phyloP scores from a whole-genome alignment of 192 early-diverging fungal species.

The Thoreauomyces humboldtii region DNA sequence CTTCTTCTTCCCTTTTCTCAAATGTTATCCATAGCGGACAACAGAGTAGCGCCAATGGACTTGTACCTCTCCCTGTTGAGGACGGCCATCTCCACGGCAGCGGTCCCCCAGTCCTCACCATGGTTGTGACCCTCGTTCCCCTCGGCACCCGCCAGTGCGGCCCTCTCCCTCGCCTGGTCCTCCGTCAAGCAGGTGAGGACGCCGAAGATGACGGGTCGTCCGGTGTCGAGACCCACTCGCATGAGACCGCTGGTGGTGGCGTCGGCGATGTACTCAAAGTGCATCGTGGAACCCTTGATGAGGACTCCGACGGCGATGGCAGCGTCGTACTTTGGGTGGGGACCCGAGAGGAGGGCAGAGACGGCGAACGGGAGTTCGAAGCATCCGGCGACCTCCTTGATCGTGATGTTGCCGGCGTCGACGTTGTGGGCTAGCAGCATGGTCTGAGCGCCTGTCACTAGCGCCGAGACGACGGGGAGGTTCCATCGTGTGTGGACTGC shows the following conservation, averaged over 20 bases:
- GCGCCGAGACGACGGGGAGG: slow-evolving; percentile 72
- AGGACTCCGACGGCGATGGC: slow-evolving; percentile 94
- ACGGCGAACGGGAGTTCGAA: slow-evolving; percentile 95
- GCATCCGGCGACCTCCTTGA: slow-evolving; percentile 82
- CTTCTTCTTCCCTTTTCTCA: no score
- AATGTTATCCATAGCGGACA: no score
- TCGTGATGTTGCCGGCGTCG: slow-evolving; percentile 65
- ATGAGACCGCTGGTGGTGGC: slow-evolving; percentile 89
- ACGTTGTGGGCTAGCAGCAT: slow-evolving; percentile 72
- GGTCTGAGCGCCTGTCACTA: slow-evolving; percentile 70
- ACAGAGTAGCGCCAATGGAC: no score
- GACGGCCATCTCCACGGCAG: slow-evolving; percentile 92
- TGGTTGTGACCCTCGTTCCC: slow-evolving; percentile 87
- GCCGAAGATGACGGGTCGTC: slow-evolving; percentile 90
- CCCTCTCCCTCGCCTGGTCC: slow-evolving; percentile 84
- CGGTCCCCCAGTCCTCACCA: slow-evolving; percentile 90
- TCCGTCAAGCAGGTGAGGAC: slow-evolving; percentile 94
- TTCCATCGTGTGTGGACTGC: slow-evolving; percentile 96
- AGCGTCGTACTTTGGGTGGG: slow-evolving; percentile 76
- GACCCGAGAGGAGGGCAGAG: slow-evolving; percentile 66
- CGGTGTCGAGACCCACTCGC: slow-evolving; percentile 89
- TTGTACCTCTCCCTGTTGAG: not conserved
- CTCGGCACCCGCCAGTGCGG: slow-evolving; percentile 57
- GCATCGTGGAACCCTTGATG: slow-evolving; percentile 98
- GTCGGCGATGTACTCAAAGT: slow-evolving; percentile 99